These are phyloP conservation scores for Rutstroemia sp. DNA, from an alignment of 2,329 filamentous ascomycete species.

Conservation along the genomic window DNA sequence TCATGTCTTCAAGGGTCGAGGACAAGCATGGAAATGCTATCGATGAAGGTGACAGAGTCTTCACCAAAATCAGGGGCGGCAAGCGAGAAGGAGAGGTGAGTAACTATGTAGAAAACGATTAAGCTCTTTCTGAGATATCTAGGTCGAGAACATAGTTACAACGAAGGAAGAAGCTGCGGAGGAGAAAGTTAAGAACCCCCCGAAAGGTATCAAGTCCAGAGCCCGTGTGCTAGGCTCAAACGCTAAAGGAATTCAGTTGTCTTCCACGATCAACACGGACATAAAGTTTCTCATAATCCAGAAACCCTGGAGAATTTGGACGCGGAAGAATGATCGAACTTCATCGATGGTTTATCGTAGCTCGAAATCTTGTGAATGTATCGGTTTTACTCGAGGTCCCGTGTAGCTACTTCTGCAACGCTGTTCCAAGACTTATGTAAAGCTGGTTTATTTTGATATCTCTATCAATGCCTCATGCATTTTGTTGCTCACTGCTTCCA, in stretches of 20 bases:
- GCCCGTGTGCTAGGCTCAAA: background rate
- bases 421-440: too few relatives aligned
- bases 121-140: slow-evolving; percentile 1
- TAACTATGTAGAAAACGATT: slow-evolving; percentile 1
- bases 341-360: too few relatives aligned
- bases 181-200: slow-evolving; percentile 34
- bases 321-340: slow-evolving; percentile 6
- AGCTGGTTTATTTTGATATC: too few relatives aligned
- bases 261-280: slow-evolving; percentile 34
- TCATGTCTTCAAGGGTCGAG: slow-evolving; percentile 12
- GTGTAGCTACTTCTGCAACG: too few relatives aligned
- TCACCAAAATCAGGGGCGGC: slow-evolving; percentile 34
- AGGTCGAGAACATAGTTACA: slow-evolving; percentile 34
- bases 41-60: slow-evolving; percentile 34
- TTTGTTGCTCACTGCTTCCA: too few relatives aligned
- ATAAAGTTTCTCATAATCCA: slow-evolving; percentile 34
- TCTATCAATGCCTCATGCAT: too few relatives aligned
- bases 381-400: too few relatives aligned
- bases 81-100: slow-evolving; percentile 32
- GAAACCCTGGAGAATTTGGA: slow-evolving; percentile 29
- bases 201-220: slow-evolving; percentile 27
- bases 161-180: slow-evolving; percentile 30
- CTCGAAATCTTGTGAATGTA: too few relatives aligned
- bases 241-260: slow-evolving; percentile 24
- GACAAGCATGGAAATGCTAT: slow-evolving; percentile 35